A percentile compares a stretch with the other conserved stretches of the same genome.
Evolutionary conservation across 106 monocot genomes (phyloP).

Genomic region (Dioscorea alata): DNA sequence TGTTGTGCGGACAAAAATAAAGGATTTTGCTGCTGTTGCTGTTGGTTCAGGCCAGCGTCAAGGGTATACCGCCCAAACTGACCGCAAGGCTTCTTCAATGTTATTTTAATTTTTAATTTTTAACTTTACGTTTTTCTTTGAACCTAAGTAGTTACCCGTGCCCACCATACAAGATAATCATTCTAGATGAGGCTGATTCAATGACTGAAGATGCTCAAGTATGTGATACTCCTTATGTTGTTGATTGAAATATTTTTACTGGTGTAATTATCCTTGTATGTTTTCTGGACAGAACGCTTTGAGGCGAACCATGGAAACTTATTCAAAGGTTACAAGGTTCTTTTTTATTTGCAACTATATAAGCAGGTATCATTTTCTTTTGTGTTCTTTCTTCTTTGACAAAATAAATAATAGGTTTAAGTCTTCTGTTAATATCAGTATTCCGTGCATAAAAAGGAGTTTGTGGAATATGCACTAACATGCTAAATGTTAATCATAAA

Average conservation of each 20-base stretch:
- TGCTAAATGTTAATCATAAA: not conserved
- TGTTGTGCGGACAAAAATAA: constrained; percentile 96
- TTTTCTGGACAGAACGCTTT: constrained; percentile 77
- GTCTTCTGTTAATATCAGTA: not conserved
- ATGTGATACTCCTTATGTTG: not conserved
- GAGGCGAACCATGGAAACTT: constrained; percentile 96
- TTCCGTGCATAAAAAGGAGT: not conserved
- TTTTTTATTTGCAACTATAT: constrained; percentile 99
- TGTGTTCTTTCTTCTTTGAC: not conserved
- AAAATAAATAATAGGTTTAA: not conserved
- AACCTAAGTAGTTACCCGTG: constrained; percentile 65
- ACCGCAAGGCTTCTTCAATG: not conserved
- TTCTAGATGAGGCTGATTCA: constrained; percentile 97
- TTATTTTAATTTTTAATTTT: not conserved
- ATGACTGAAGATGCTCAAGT: constrained; percentile 99
- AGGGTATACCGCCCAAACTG: constrained; percentile 25
- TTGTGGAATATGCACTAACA: not conserved
- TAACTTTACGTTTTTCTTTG: constrained; percentile 7
- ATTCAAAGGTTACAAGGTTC: constrained; percentile 96
- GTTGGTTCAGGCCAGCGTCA: constrained; percentile 62
- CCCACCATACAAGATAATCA: constrained; percentile 94
- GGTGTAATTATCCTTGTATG: not conserved
- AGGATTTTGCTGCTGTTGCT: constrained; percentile 96
- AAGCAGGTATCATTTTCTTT: constrained; percentile 59
- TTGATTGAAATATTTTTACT: not conserved